phyloP scores from a whole-genome alignment of 345 rosid species.

The Eucalyptus urophylla region DNA sequence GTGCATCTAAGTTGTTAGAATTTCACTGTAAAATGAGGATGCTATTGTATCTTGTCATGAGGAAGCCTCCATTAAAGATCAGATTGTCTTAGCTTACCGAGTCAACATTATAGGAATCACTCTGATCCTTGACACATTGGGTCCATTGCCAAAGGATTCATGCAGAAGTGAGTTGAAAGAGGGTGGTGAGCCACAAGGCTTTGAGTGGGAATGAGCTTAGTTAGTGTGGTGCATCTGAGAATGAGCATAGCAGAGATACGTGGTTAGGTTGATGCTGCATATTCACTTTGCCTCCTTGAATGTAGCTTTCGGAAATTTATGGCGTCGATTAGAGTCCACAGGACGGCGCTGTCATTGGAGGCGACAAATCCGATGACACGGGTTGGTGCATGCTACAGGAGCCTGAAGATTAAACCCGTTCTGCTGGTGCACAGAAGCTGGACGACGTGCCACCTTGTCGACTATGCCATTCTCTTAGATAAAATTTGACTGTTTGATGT shows the following conservation, averaged over 20 bases:
- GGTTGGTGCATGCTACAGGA: not conserved
- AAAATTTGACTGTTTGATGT: not conserved
- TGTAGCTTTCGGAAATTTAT: not conserved
- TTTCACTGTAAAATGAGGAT: not conserved
- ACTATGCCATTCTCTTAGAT: not conserved
- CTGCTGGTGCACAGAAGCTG: not conserved
- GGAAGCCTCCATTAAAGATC: not conserved
- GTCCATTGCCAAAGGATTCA: not conserved
- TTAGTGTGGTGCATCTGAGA: not conserved
- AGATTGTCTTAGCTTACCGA: not conserved
- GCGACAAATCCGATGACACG: not conserved
- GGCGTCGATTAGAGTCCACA: not conserved
- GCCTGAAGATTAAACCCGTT: not conserved
- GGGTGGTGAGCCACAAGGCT: not conserved
- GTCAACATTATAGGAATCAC: not conserved
- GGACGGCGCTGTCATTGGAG: not conserved
- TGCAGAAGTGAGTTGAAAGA: not conserved
- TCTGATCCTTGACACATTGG: not conserved
- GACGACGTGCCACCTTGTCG: not conserved
- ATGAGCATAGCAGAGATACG: not conserved
- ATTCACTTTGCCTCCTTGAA: not conserved
- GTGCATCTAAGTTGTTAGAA: not conserved
- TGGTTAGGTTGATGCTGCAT: not conserved
- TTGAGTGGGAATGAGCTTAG: not conserved
- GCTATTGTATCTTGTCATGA: not conserved